Conservation (phyloP, 2,329 filamentous ascomycete genomes). For the Aureobasidium sp. region DNA sequence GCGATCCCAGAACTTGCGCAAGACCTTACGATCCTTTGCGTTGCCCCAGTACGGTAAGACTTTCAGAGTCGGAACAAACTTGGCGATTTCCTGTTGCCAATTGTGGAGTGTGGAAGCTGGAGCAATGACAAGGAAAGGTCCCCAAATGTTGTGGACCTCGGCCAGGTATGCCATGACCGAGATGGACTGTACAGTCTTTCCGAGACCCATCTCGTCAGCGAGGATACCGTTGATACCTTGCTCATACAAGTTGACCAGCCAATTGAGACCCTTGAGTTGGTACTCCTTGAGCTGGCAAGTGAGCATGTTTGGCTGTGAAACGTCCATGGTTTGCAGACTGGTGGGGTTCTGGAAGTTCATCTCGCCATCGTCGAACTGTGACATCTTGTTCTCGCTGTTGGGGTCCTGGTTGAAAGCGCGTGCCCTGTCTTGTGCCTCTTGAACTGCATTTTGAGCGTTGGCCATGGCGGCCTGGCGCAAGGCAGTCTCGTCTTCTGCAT, state of each 20-base stretch:
- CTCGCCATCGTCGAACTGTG: slow-evolving; percentile 83
- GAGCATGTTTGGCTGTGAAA: slow-evolving; percentile 88
- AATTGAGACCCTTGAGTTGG: slow-evolving; percentile 97
- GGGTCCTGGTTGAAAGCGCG: slow-evolving; percentile 72
- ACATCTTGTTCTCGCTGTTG: slow-evolving; percentile 47
- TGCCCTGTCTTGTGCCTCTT: slow-evolving; percentile 87
- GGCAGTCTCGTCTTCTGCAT: slow-evolving; percentile 80
- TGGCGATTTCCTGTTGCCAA: slow-evolving; percentile 97
- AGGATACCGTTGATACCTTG: slow-evolving; percentile 99
- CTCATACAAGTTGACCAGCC: slow-evolving; percentile 97
- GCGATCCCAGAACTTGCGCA: slow-evolving; percentile 98
- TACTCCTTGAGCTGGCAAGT: slow-evolving; percentile 96
- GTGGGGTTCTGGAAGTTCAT: slow-evolving; percentile 99
- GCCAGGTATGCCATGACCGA: slow-evolving; percentile 98
- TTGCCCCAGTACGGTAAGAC: slow-evolving; percentile 97
- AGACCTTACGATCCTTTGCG: slow-evolving; percentile 84
- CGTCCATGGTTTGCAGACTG: slow-evolving; percentile 85
- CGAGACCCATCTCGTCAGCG: slow-evolving; percentile 98
- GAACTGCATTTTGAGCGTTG: slow-evolving; percentile 91
- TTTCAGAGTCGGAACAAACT: slow-evolving; percentile 90
- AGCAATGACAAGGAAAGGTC: slow-evolving; percentile 91
- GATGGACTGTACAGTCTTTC: slow-evolving; percentile 97
- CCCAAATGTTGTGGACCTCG: slow-evolving; percentile 96
- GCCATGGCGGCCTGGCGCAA: slow-evolving; percentile 80
- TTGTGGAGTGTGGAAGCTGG: slow-evolving; percentile 96